Evolutionary conservation across 2,329 filamentous ascomycete species (phyloP).

Genomic region (Aaosphaeria arxii): DNA sequence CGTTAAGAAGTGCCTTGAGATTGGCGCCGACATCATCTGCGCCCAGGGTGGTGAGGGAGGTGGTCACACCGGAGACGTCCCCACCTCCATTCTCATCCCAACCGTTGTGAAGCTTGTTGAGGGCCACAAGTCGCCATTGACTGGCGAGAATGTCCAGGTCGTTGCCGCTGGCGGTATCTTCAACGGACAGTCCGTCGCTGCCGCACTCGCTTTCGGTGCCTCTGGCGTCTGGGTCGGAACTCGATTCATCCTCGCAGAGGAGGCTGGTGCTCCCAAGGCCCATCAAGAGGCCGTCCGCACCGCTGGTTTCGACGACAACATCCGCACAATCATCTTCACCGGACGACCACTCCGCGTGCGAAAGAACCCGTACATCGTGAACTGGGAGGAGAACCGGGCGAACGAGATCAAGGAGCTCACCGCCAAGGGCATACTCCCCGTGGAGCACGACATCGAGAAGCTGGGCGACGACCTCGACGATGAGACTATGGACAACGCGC

Average conservation of each 20-base stretch:
- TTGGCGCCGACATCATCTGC: slow-evolving; percentile 91
- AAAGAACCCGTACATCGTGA: slow-evolving; percentile 87
- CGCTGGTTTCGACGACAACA: slow-evolving; percentile 88
- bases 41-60: slow-evolving; percentile 97
- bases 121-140: slow-evolving; percentile 81
- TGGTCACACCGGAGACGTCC: slow-evolving; percentile 92
- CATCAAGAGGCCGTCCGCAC: slow-evolving; percentile 96
- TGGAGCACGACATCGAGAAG: slow-evolving; percentile 91
- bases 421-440: slow-evolving; percentile 83
- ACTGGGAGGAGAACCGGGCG: slow-evolving; percentile 92
- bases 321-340: slow-evolving; percentile 98
- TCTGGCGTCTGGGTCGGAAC: slow-evolving; percentile 95
- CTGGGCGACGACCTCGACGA: slow-evolving; percentile 66
- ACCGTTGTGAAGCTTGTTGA: slow-evolving; percentile 80
- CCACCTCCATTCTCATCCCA: slow-evolving; percentile 88
- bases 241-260: slow-evolving; percentile 87
- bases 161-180: slow-evolving; percentile 91
- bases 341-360: slow-evolving; percentile 91
- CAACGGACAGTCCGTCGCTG: slow-evolving; percentile 87
- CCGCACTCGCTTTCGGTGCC: slow-evolving; percentile 89
- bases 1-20: slow-evolving; percentile 89
- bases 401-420: slow-evolving; percentile 92
- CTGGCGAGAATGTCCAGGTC: slow-evolving; percentile 83
- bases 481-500: slow-evolving; percentile 85
- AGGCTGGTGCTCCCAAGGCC: slow-evolving; percentile 87